phyloP scores from a whole-genome alignment of 176 grass and related monocot genomes.

The Oryza coarctata region DNA sequence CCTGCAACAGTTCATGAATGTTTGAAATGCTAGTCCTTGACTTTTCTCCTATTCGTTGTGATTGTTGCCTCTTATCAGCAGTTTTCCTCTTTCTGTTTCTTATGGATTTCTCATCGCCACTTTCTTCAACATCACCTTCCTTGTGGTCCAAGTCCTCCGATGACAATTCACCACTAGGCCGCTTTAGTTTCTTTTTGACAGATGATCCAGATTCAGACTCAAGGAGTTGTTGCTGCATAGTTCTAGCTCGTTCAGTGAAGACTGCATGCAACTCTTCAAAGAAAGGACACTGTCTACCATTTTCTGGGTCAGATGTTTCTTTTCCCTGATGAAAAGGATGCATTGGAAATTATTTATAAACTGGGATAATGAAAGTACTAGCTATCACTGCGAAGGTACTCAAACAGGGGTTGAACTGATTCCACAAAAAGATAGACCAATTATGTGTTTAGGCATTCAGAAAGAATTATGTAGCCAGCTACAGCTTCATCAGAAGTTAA shows the following conservation, averaged over 20 bases:
- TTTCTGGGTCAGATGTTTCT: slow-evolving; percentile 91
- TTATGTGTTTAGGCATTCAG: not conserved
- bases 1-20: slow-evolving; percentile 68
- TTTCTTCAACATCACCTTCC: slow-evolving; percentile 45
- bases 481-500: not conserved
- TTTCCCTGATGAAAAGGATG: slow-evolving; percentile 63
- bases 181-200: slow-evolving; percentile 66
- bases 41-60: slow-evolving; percentile 25
- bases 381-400: not conserved
- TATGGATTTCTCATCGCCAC: slow-evolving; percentile 50
- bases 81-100: slow-evolving; percentile 51
- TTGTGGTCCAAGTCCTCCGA: slow-evolving; percentile 40
- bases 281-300: slow-evolving; percentile 75
- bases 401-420: slow-evolving; percentile 1
- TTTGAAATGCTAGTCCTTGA: slow-evolving; percentile 31
- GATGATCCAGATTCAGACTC: slow-evolving; percentile 69
- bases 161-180: slow-evolving; percentile 24
- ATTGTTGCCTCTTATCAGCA: slow-evolving; percentile 38
- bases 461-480: too few relatives aligned
- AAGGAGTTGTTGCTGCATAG: slow-evolving; percentile 86
- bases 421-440: slow-evolving; percentile 3
- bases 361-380: not conserved
- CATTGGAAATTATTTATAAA: slow-evolving; percentile 2
- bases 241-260: slow-evolving; percentile 78
- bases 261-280: slow-evolving; percentile 87